Base-by-base conservation (phyloP, 495 filamentous ascomycete genomes). In the Echria macrotheca region DNA sequence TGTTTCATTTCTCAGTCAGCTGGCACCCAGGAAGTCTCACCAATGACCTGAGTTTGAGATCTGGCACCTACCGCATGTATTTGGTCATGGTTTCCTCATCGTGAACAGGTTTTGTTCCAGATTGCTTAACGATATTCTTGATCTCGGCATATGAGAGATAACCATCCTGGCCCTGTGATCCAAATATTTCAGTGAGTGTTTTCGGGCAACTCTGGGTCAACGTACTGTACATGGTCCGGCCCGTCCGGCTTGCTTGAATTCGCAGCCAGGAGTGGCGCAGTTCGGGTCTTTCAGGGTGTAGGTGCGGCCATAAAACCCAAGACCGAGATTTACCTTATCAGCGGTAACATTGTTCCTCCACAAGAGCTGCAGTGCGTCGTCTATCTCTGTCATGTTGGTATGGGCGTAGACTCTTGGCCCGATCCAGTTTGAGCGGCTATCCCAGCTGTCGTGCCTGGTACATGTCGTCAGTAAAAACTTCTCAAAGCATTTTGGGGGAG, bases 341-440 rank as follows among this genome's bases (percentile, higher is more conserved):
- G 75, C 61, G 5, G 57, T 49, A 4, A 83, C 64, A 19, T 67
- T 52, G 48, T 69, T 71, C 0, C 77, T 55, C 77, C 77, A 81
- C 0, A 80, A 54, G 0, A 83, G 68, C 12, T 79, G 58, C 1
- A 75, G 14, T 0, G 65, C 67, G 2, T 50, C 15, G 10, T 77
- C 52, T 45, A 83, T 81, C 57, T 81, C 79, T 0, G 78, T 80
- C 0, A 80, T 43, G 47, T 83, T 81, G 1, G 77, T 79, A 50
- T 83, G 79, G 0, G 63, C 65, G 0, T 58, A 45, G 6, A 75
- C 56, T 22, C 59, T 47, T 6, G 45, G 36, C 5, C 70, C 72
- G 21, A 65, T 67, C 8, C 36, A 47, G 19, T 58, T 53, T 10
- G 44, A 40, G 0, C 19, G 26, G 2, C 12, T 7, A 33, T 69